Conservation (phyloP, 495 filamentous ascomycete genomes). For the Penicillium macrosclerotiorum region DNA sequence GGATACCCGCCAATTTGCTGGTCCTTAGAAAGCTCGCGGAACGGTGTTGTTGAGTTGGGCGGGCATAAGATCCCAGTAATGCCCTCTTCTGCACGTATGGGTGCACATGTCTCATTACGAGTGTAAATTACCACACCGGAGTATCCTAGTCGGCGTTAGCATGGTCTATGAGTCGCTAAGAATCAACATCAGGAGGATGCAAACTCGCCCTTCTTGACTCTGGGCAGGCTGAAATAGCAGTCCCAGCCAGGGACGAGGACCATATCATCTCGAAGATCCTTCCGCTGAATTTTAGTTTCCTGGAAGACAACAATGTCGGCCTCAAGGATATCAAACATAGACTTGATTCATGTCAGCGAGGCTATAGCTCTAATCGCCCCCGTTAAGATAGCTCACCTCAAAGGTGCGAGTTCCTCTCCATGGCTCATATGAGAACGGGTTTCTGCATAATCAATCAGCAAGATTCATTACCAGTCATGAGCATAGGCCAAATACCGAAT, state of each 20-base stretch:
- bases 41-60: slow-evolving; percentile 71
- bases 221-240: slow-evolving; percentile 90
- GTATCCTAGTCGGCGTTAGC: slow-evolving; percentile 62
- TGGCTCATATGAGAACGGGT: slow-evolving; percentile 94
- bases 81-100: slow-evolving; percentile 91
- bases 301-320: slow-evolving; percentile 95
- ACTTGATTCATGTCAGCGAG: slow-evolving; percentile 35
- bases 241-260: slow-evolving; percentile 95
- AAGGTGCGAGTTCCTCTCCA: slow-evolving; percentile 88
- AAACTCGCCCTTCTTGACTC: slow-evolving; percentile 75
- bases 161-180: no score
- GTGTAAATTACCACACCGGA: slow-evolving; percentile 96
- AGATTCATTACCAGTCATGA: not conserved
- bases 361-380: not conserved
- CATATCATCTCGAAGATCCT: slow-evolving; percentile 94
- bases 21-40: slow-evolving; percentile 71
- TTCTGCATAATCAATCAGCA: slow-evolving; percentile 46
- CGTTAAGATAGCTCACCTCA: slow-evolving; percentile 51
- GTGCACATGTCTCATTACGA: slow-evolving; percentile 80
- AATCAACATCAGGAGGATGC: not conserved
- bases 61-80: slow-evolving; percentile 79
- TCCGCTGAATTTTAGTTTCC: slow-evolving; percentile 94
- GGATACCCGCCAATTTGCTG: slow-evolving; percentile 94
- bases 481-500: slow-evolving; percentile 61
- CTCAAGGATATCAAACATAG: slow-evolving; percentile 93